These are phyloP conservation scores for Barbatosphaeria neglecta DNA, from an alignment of 495 filamentous ascomycete species.

Conservation along the genomic window DNA sequence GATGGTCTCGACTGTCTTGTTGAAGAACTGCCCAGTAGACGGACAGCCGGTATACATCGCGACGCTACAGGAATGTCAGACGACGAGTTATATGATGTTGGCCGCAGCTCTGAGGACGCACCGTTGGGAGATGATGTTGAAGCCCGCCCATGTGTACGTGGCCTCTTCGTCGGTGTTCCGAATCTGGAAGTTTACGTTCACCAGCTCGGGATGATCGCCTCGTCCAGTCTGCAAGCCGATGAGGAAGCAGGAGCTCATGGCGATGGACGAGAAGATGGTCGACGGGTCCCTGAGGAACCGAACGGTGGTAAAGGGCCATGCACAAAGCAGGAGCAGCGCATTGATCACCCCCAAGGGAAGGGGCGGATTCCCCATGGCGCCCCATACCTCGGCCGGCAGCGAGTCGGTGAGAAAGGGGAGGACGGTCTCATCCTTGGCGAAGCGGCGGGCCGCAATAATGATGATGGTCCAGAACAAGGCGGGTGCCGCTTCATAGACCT, in stretches of 20 bases:
- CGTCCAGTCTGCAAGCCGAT: slow-evolving; percentile 30
- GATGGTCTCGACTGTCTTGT: slow-evolving; percentile 26
- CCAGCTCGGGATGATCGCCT: slow-evolving; percentile 29
- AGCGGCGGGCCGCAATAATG: slow-evolving; percentile 28
- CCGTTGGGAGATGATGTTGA: slow-evolving; percentile 31
- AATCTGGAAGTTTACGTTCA: slow-evolving; percentile 15
- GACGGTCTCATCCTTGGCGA: slow-evolving; percentile 26
- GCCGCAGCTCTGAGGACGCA: slow-evolving; percentile 2
- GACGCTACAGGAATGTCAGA: slow-evolving; percentile 6
- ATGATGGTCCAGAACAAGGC: slow-evolving; percentile 36
- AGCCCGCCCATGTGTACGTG: slow-evolving; percentile 31
- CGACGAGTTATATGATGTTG: not conserved
- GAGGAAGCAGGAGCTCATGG: slow-evolving; percentile 26
- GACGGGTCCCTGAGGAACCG: slow-evolving; percentile 33
- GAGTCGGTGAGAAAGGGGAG: slow-evolving; percentile 27
- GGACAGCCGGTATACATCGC: slow-evolving; percentile 27
- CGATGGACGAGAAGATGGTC: slow-evolving; percentile 25
- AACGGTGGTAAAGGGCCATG: slow-evolving; percentile 28
- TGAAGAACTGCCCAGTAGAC: slow-evolving; percentile 25
- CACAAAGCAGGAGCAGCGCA: slow-evolving; percentile 27
- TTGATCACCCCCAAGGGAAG: slow-evolving; percentile 28
- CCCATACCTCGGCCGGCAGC: slow-evolving; percentile 24
- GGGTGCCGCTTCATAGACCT: slow-evolving; percentile 22
- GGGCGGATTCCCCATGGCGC: slow-evolving; percentile 19
- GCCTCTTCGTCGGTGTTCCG: slow-evolving; percentile 31